Percentiles rank a stretch among this genome's conserved stretches.
These are phyloP conservation scores for Suillus variegatus DNA, from an alignment of 768 basidiomycete genomes.

Conservation along the genomic window DNA sequence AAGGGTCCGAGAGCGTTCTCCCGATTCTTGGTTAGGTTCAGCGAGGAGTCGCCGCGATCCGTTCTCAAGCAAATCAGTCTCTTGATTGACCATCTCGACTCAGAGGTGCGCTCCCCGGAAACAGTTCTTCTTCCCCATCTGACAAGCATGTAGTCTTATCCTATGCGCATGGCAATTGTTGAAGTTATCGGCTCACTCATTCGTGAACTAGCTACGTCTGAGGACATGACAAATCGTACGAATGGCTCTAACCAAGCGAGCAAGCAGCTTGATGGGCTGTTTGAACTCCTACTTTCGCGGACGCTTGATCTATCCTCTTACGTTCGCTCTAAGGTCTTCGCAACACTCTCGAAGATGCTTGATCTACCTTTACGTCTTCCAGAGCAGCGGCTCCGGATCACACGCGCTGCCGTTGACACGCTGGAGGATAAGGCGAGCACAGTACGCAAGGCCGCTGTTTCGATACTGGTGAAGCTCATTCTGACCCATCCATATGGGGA, in stretches of 20 bases:
- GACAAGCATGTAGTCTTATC: conserved; percentile 67
- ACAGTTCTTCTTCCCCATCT: not conserved
- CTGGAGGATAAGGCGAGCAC: conserved; percentile 89
- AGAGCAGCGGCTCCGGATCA: conserved; percentile 77
- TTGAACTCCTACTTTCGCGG: conserved; percentile 84
- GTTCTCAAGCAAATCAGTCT: conserved; percentile 90
- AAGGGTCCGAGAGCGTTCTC: conserved; percentile 89
- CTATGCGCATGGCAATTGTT: conserved; percentile 93
- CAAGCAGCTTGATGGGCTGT: conserved; percentile 80
- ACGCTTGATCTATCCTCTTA: conserved; percentile 87
- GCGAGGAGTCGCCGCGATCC: conserved; percentile 75
- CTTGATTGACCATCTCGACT: conserved; percentile 83
- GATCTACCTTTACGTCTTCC: conserved; percentile 82
- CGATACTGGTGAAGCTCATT: conserved; percentile 72
- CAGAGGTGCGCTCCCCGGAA: conserved; percentile 63
- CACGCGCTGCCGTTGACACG: conserved; percentile 73
- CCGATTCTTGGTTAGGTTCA: conserved; percentile 77
- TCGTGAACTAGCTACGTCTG: conserved; percentile 66
- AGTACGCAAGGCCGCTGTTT: conserved; percentile 84
- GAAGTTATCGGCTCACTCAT: conserved; percentile 89
- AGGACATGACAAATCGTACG: conserved; percentile 48
- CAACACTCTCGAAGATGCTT: conserved; percentile 74
- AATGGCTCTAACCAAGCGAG: conserved; percentile 33
- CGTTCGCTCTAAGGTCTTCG: conserved; percentile 86
- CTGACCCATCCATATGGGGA: conserved; percentile 87